Evolutionary conservation across 352 stramenopile genomes (phyloP).

Genomic region (Phytophthora sp.): DNA sequence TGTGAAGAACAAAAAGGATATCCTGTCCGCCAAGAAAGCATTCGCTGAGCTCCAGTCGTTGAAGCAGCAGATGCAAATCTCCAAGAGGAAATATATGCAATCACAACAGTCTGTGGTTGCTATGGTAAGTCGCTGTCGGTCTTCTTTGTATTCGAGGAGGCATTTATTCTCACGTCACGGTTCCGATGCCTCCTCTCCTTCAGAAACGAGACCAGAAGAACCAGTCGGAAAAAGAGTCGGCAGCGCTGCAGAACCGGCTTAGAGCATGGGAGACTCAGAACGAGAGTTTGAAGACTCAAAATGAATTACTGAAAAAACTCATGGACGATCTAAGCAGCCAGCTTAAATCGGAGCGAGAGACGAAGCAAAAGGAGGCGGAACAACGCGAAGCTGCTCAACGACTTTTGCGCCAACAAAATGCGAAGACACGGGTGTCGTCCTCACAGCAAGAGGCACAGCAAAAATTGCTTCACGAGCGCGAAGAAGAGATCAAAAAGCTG

Average conservation of each 20-base stretch:
- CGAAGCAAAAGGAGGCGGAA: conserved; percentile 64
- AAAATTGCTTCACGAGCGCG: conserved; percentile 71
- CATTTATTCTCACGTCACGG: conserved; percentile 44
- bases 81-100: conserved; percentile 85
- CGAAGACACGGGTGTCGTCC: conserved; percentile 68
- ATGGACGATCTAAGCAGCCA: conserved; percentile 76
- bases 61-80: conserved; percentile 91
- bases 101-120: conserved; percentile 91
- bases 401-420: conserved; percentile 65
- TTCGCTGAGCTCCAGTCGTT: conserved; percentile 95
- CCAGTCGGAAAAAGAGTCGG: conserved; percentile 90
- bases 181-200: conserved; percentile 44
- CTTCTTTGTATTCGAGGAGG: conserved; percentile 40
- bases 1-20: conserved; percentile 86
- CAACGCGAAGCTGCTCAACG: conserved; percentile 76
- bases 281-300: conserved; percentile 65
- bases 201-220: conserved; percentile 93
- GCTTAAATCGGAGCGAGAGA: conserved; percentile 75
- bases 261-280: conserved; percentile 82
- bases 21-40: conserved; percentile 92
- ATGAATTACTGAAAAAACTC: conserved; percentile 66
- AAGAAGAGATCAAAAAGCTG: conserved; percentile 84
- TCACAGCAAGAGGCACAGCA: conserved; percentile 75
- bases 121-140: conserved; percentile 78
- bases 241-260: conserved; percentile 75